Conservation (phyloP, 352 stramenopile species). For the Phytophthora hibernalis region DNA sequence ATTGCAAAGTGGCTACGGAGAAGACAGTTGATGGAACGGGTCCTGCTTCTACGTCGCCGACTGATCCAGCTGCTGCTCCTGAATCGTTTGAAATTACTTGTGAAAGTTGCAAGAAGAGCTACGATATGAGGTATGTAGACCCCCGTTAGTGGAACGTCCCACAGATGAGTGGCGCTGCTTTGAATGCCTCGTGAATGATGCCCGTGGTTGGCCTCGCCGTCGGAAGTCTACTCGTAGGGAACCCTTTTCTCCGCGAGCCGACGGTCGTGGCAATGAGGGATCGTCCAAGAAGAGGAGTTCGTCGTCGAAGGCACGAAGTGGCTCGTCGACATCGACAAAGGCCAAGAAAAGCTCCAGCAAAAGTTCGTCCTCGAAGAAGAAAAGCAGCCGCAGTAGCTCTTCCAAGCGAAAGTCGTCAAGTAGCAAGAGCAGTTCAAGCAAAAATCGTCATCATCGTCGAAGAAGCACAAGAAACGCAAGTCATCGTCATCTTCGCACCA, state of each 20-base stretch:
- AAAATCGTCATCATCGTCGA: constrained; percentile 63
- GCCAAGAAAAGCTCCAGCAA: constrained; percentile 45
- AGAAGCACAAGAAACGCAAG: constrained; percentile 78
- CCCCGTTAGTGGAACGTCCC: constrained; percentile 76
- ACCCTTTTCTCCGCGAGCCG: constrained; percentile 34
- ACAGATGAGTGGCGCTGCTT: constrained; percentile 87
- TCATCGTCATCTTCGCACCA: constrained; percentile 69
- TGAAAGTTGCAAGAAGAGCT: constrained; percentile 77
- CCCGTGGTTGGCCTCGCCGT: constrained; percentile 77
- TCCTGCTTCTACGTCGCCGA: constrained; percentile 23
- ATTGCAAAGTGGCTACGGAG: not conserved
- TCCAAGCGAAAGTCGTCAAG: constrained; percentile 50
- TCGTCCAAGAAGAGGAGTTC: constrained; percentile 47
- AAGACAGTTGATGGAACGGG: constrained; percentile 12
- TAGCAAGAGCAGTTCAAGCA: constrained; percentile 63
- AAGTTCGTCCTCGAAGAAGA: constrained; percentile 58
- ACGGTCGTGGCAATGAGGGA: constrained; percentile 8
- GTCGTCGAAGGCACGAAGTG: constrained; percentile 52
- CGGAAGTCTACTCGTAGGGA: constrained; percentile 44
- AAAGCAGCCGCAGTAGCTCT: constrained; percentile 51
- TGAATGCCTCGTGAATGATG: constrained; percentile 89
- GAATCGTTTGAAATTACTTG: constrained; percentile 85
- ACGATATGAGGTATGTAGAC: constrained; percentile 88
- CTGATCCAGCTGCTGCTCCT: constrained; percentile 33
- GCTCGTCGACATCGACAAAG: constrained; percentile 55